phyloP scores from a whole-genome alignment of 163 green algal genomes.

The Volvox carteri region DNA sequence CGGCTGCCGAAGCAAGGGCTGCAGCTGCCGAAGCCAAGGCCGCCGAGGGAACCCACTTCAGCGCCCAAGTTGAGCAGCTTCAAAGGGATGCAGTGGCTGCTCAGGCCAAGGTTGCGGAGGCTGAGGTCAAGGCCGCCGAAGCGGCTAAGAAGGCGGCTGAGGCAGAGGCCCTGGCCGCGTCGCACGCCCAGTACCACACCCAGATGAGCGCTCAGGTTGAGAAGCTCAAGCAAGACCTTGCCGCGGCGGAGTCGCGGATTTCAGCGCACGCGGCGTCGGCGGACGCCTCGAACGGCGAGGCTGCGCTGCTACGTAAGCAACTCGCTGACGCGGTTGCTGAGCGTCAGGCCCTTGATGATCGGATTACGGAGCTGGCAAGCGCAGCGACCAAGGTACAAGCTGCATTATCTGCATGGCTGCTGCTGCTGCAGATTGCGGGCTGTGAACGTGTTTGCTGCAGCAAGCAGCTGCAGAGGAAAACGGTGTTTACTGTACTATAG shows the following conservation, averaged over 20 bases:
- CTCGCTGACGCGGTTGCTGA: conserved; percentile 30
- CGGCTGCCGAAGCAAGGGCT: not conserved
- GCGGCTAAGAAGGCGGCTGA: not conserved
- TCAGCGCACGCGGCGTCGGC: not conserved
- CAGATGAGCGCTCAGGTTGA: conserved; percentile 13
- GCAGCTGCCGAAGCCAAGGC: conserved; percentile 4
- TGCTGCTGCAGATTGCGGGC: too few species aligned
- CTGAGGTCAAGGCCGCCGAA: not conserved
- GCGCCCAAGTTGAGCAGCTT: not conserved
- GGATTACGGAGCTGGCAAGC: conserved; percentile 12
- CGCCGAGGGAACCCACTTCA: not conserved
- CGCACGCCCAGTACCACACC: not conserved
- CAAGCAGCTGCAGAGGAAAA: too few species aligned
- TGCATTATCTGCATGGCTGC: too few species aligned
- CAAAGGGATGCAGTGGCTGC: not conserved
- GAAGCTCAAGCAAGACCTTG: not conserved
- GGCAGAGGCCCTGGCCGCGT: not conserved
- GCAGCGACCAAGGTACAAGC: conserved; percentile 6
- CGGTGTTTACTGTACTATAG: too few species aligned
- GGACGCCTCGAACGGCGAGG: conserved; percentile 30
- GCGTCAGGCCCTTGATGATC: conserved; percentile 6
- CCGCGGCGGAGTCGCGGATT: not conserved
- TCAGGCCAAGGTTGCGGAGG: not conserved
- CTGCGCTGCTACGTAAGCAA: conserved; percentile 15
- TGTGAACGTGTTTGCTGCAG: too few species aligned